Evolutionary conservation across 768 basidiomycete genomes (phyloP), one percentile per base, ranked within the genome.

Genomic region (Termitomyces sp.): DNA sequence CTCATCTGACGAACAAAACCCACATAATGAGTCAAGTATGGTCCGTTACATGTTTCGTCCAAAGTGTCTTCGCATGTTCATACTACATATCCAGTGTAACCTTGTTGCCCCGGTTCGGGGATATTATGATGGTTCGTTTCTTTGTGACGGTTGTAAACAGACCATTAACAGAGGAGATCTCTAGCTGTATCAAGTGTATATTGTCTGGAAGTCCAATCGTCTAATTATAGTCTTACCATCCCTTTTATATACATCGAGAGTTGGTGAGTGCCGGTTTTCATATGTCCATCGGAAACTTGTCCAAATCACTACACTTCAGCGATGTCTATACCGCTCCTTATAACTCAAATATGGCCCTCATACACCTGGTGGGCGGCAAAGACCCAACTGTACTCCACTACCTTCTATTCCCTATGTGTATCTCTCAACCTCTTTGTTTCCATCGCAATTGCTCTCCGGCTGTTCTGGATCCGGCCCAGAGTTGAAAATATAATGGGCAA

Each of bases 241-340:
- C 2, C 53, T 61, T 18, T 14, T 66, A 18, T 66, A 64, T 43
- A 49, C 60, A 20, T 46, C 61, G 2, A 54, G 61, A 58, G 56
- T 63, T 26, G 61, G 65, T 66, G 30, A 58, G 62, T 53, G 3
- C 18, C 9, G 12, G 6, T 3, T 13, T n/a, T 47, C 43, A 28
- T 36, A 24, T 26, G n/a, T n/a, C 40, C 24, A 24, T 9, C 10
- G 8, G 20, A 18, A 12, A 8, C 18, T 22, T 18, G 28, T 22
- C 9, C 32, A 9, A 49, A 46, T 32, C n/a, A 36, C 16, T 16
- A 13, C 6, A 30, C 13, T 16, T 0, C 36, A 66, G 65, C 63
- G 33, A 64, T 66, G 61, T 66, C 65, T 20, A 58, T 66, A 13
- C 65, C 65, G 1, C 59, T 66, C 44, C 58, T 66, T 22, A 57